Evolutionary conservation across 176 grass and related monocot genomes (phyloP).

Genomic region (Aegilops speltoides): DNA sequence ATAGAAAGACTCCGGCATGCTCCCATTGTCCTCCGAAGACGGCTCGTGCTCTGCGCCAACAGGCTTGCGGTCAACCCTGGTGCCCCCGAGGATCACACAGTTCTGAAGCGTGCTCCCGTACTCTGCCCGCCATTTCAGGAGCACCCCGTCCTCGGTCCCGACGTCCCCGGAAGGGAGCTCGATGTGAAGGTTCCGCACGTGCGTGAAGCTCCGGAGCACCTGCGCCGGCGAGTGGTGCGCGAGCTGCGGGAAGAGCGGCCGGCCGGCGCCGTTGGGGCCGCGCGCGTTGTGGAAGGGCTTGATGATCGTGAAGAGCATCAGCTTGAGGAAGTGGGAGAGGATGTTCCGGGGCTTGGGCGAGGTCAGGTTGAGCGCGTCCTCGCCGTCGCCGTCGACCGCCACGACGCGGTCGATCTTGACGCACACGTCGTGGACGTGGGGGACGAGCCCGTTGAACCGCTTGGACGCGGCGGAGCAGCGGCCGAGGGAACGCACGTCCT

Average conservation of each 20-base stretch:
- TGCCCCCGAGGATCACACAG: conserved; percentile 85
- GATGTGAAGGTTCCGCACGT: conserved; percentile 59
- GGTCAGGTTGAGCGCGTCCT: conserved; percentile 61
- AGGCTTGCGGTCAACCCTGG: conserved; percentile 52
- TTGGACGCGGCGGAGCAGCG: conserved; percentile 78
- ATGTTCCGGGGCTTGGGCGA: conserved; percentile 57
- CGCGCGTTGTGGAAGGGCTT: conserved; percentile 75
- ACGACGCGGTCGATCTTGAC: conserved; percentile 88
- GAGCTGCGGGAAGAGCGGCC: conserved; percentile 80
- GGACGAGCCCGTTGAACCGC: conserved; percentile 59
- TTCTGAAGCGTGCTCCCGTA: conserved; percentile 89
- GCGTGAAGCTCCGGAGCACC: conserved; percentile 72
- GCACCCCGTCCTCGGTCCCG: conserved; percentile 73
- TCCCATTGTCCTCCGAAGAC: conserved; percentile 65
- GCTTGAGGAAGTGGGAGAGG: conserved; percentile 79
- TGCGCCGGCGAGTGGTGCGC: conserved; percentile 80
- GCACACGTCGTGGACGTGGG: conserved; percentile 67
- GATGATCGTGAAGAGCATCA: conserved; percentile 64
- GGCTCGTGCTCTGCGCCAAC: conserved; percentile 29
- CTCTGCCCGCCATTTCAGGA: conserved; percentile 88
- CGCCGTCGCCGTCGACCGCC: conserved; percentile 59
- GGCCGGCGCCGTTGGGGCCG: conserved; percentile 36
- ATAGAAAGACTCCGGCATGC: conserved; percentile 95
- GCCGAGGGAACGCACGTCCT: conserved; percentile 80
- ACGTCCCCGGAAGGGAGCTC: conserved; percentile 88